phyloP scores from a whole-genome alignment of 345 rosid genomes.

The Litchi chinensis region DNA sequence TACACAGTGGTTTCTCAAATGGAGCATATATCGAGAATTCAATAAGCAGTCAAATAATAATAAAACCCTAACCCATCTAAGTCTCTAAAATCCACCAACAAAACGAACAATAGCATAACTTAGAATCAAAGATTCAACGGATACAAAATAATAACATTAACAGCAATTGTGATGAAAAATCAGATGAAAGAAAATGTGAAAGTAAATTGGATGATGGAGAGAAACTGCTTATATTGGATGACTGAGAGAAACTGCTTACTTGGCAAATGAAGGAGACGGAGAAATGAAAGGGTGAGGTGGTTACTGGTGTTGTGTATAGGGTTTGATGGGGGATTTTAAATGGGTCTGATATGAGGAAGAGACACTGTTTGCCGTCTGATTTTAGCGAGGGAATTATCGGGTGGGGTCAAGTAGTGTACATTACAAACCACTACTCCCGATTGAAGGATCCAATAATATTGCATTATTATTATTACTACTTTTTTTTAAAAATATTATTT shows the following conservation, averaged over 20 bases:
- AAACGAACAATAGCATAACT: not conserved
- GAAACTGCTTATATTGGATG: not conserved
- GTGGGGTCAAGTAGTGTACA: too few species aligned
- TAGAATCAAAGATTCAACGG: not conserved
- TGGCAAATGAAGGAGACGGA: not conserved
- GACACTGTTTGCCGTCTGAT: slow-evolving; percentile 1
- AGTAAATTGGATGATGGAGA: too few species aligned
- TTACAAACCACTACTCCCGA: too few species aligned
- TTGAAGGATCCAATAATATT: too few species aligned
- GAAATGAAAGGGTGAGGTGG: not conserved
- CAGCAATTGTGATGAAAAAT: not conserved
- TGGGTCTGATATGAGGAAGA: not conserved
- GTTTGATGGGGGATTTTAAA: slow-evolving; percentile 1
- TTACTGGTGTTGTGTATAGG: not conserved
- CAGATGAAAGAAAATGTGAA: not conserved
- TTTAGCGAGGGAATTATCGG: not conserved
- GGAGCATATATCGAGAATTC: not conserved
- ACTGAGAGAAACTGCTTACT: slow-evolving; percentile 3
- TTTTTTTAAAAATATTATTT: too few species aligned
- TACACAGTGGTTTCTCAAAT: not conserved
- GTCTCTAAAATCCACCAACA: not conserved
- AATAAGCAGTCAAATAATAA: not conserved
- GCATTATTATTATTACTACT: too few species aligned
- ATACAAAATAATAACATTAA: not conserved
- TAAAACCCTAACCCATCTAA: not conserved